phyloP scores from a whole-genome alignment of 2,329 filamentous ascomycete genomes.

The Cladosporium oxysporum region DNA sequence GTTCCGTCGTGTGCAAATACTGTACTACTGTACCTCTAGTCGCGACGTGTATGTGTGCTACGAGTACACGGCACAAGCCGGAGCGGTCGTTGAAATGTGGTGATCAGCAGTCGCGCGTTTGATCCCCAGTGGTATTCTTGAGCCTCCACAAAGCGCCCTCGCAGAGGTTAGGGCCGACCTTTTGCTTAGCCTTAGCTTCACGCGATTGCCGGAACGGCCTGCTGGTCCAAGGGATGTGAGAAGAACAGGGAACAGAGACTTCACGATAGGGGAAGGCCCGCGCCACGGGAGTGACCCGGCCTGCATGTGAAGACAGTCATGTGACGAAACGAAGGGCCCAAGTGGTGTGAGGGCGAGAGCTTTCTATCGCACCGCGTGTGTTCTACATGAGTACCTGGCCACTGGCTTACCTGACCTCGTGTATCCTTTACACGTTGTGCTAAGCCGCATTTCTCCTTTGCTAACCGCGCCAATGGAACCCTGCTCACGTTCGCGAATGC shows the following conservation, averaged over 20 bases:
- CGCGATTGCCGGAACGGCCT: neutral
- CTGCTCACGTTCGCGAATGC: constrained; percentile 2
- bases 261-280: constrained; percentile 12
- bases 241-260: constrained; percentile 11
- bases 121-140: neutral
- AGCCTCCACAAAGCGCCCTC: constrained; percentile 1
- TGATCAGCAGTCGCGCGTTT: neutral
- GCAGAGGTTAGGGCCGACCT: neutral
- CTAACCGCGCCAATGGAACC: constrained; percentile 1
- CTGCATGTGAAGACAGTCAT: constrained; percentile 19
- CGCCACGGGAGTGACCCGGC: constrained; percentile 18
- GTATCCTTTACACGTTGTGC: neutral
- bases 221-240: neutral
- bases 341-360: constrained; percentile 12
- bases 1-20: neutral
- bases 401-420: constrained; percentile 1
- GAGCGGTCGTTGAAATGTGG: neutral
- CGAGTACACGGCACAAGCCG: constrained; percentile 1
- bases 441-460: constrained; percentile 9
- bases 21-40: neutral
- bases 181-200: neutral
- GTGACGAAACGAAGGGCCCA: neutral
- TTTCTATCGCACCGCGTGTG: neutral
- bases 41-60: neutral
- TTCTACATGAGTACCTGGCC: constrained; percentile 1